phyloP scores from a whole-genome alignment of 2,329 filamentous ascomycete genomes.

The Curvularia verruculosa region DNA sequence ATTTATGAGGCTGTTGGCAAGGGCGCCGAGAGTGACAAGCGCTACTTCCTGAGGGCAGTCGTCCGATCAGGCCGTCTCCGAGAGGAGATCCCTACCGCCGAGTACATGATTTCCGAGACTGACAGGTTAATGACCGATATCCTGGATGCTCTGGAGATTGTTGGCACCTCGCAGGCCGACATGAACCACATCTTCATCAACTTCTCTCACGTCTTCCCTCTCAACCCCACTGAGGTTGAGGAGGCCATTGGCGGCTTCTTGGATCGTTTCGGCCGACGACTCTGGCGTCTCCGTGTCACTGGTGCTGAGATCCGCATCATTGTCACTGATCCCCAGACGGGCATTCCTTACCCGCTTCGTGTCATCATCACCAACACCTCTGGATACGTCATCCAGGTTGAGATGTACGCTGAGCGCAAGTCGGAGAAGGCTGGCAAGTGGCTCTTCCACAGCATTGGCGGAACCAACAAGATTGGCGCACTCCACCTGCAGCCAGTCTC shows the following conservation, averaged over 20 bases:
- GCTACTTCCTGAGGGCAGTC: constrained; percentile 96
- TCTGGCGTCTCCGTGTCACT: constrained; percentile 94
- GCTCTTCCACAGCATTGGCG: constrained; percentile 97
- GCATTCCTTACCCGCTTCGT: constrained; percentile 86
- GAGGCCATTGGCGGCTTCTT: constrained; percentile 93
- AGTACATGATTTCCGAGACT: constrained; percentile 97
- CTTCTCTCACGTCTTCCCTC: constrained; percentile 95
- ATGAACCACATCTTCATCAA: constrained; percentile 99
- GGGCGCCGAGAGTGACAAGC: constrained; percentile 92
- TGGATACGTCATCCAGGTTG: constrained; percentile 95
- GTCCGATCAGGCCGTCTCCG: constrained; percentile 92
- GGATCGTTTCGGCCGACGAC: constrained; percentile 92
- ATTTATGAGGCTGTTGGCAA: constrained; percentile 97
- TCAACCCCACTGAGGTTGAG: constrained; percentile 88
- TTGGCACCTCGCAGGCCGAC: constrained; percentile 98
- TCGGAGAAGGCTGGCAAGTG: constrained; percentile 93
- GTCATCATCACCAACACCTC: constrained; percentile 98
- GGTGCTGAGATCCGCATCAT: constrained; percentile 98
- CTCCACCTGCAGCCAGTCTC: constrained; percentile 93
- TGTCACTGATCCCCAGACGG: constrained; percentile 87
- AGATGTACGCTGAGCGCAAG: constrained; percentile 97
- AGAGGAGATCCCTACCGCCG: constrained; percentile 97
- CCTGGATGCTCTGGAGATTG: constrained; percentile 95
- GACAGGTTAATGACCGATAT: constrained; percentile 98
- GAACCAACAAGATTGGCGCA: constrained; percentile 90